These are phyloP conservation scores for Zasmidium angulare DNA, from an alignment of 2,329 filamentous ascomycete genomes.

Conservation along the genomic window DNA sequence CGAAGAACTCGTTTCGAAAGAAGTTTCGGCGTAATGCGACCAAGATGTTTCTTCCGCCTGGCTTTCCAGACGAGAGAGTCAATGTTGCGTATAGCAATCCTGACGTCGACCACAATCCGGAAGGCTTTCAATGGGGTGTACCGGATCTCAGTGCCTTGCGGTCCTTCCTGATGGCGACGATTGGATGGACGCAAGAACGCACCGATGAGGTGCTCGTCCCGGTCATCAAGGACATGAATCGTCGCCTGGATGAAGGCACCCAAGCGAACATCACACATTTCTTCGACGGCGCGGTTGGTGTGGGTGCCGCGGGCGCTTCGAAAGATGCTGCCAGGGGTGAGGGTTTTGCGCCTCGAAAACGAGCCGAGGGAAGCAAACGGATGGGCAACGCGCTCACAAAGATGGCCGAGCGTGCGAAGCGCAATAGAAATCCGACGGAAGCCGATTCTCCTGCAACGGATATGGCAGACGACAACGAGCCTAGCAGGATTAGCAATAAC, in stretches of 20 bases:
- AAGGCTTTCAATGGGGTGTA: constrained; percentile 91
- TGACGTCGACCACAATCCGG: constrained; percentile 76
- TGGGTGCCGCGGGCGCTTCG: constrained; percentile 50
- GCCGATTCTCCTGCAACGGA: constrained; percentile 3
- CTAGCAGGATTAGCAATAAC: constrained; percentile 1
- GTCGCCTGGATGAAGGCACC: constrained; percentile 81
- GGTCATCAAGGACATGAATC: constrained; percentile 94
- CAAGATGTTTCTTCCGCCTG: constrained; percentile 80
- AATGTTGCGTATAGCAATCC: constrained; percentile 81
- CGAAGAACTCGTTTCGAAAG: constrained; percentile 66
- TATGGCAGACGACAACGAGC: not conserved
- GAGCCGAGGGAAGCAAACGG: constrained; percentile 65
- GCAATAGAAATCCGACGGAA: constrained; percentile 19
- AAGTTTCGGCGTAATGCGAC: constrained; percentile 83
- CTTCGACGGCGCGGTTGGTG: constrained; percentile 74
- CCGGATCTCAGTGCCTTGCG: constrained; percentile 86
- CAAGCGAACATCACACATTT: constrained; percentile 95
- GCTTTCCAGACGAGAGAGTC: constrained; percentile 77
- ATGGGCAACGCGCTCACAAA: constrained; percentile 74
- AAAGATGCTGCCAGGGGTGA: constrained; percentile 42
- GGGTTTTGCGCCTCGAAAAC: constrained; percentile 70
- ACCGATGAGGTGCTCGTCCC: constrained; percentile 96
- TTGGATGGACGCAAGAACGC: constrained; percentile 87
- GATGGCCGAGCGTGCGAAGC: constrained; percentile 58
- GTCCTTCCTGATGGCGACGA: constrained; percentile 82